Percentiles rank a stretch among this genome's conserved stretches.
phyloP scores from a whole-genome alignment of 352 stramenopile genomes.

The Phytophthora sp. region DNA sequence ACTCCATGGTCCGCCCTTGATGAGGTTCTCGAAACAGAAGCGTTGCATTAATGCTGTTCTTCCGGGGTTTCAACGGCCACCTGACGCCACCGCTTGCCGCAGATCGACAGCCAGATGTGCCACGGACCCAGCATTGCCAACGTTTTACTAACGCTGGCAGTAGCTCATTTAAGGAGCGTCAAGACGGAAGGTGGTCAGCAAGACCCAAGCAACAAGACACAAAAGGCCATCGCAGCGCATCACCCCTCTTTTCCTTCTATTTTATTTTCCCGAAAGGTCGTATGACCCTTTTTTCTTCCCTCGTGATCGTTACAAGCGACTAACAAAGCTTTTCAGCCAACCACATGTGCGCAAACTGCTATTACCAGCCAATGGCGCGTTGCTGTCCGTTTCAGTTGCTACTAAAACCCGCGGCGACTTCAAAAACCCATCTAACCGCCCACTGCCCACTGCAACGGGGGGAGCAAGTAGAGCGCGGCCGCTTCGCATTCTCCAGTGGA shows the following conservation, averaged over 20 bases:
- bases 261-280: slow-evolving; percentile 24
- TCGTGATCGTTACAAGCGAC: slow-evolving; percentile 24
- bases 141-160: slow-evolving; percentile 4
- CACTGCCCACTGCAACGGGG: background rate
- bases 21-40: too few species aligned
- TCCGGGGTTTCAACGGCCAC: slow-evolving; percentile 22
- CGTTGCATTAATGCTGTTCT: slow-evolving; percentile 23
- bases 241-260: slow-evolving; percentile 17
- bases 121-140: slow-evolving; percentile 20
- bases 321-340: slow-evolving; percentile 19
- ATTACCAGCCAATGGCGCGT: slow-evolving; percentile 13
- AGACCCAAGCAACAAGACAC: background rate
- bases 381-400: slow-evolving; percentile 25
- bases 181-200: background rate
- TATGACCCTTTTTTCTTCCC: slow-evolving; percentile 17
- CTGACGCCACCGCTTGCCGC: slow-evolving; percentile 8
- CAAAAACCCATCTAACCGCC: slow-evolving; percentile 24
- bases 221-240: too few species aligned
- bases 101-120: slow-evolving; percentile 2
- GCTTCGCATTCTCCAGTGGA: slow-evolving; percentile 2
- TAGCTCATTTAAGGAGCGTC: slow-evolving; percentile 2
- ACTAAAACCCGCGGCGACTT: slow-evolving; percentile 24
- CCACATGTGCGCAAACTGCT: background rate
- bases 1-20: too few species aligned
- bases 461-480: too few species aligned